phyloP scores from a whole-genome alignment of 768 basidiomycete genomes.

The Rhodocollybia butyracea region DNA sequence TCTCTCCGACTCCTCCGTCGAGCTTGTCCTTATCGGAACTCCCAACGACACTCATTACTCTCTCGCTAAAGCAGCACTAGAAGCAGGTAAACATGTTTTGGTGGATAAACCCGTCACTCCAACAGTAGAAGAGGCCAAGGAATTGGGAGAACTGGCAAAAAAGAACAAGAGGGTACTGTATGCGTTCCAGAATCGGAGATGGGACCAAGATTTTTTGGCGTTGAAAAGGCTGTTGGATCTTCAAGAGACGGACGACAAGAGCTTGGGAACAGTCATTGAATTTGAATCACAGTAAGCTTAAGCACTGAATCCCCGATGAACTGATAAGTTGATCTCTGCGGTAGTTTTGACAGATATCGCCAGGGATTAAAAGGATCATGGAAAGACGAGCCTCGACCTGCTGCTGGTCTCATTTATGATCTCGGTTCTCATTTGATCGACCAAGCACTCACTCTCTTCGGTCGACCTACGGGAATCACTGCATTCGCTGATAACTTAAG shows the following conservation, averaged over 20 bases:
- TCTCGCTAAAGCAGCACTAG: slow-evolving; percentile 60
- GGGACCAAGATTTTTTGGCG: slow-evolving; percentile 76
- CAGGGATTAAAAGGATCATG: slow-evolving; percentile 64
- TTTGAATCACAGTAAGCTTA: slow-evolving; percentile 69
- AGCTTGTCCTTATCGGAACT: slow-evolving; percentile 66
- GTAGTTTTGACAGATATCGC: slow-evolving; percentile 75
- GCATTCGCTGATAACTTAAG: slow-evolving; percentile 70
- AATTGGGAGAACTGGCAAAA: slow-evolving; percentile 58
- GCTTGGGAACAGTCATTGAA: slow-evolving; percentile 61
- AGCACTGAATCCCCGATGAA: not conserved
- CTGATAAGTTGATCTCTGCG: slow-evolving; percentile 2
- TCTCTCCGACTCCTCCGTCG: slow-evolving; percentile 58
- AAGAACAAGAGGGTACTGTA: slow-evolving; percentile 62
- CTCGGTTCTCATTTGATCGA: slow-evolving; percentile 81
- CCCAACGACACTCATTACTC: slow-evolving; percentile 73
- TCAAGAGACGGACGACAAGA: slow-evolving; percentile 46
- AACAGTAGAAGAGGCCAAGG: slow-evolving; percentile 52
- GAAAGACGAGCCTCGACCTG: slow-evolving; percentile 70
- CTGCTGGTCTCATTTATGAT: slow-evolving; percentile 69
- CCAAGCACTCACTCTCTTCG: slow-evolving; percentile 73
- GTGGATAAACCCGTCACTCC: slow-evolving; percentile 80
- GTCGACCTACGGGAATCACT: slow-evolving; percentile 64
- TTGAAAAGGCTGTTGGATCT: slow-evolving; percentile 56
- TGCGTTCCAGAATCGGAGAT: slow-evolving; percentile 72
- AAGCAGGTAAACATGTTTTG: slow-evolving; percentile 75